These are phyloP conservation scores for Trametes sp. DNA, from an alignment of 1,284 basidiomycete species.

Conservation along the genomic window DNA sequence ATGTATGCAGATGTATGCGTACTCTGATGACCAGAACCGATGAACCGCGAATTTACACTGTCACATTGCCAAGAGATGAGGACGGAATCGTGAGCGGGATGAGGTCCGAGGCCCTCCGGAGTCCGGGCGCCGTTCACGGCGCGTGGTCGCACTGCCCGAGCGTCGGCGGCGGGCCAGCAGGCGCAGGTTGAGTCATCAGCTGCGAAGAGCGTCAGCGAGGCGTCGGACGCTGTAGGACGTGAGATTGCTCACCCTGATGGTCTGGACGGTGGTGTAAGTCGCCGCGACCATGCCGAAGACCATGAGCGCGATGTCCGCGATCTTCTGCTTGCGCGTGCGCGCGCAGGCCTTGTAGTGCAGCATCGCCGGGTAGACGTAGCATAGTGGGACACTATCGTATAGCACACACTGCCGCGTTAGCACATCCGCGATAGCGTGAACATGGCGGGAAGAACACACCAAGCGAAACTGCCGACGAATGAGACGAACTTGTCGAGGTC, in stretches of 20 bases:
- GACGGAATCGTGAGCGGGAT: not conserved
- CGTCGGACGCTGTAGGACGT: not conserved
- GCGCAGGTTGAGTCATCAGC: conserved; percentile 47
- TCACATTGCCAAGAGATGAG: not conserved
- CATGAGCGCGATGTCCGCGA: conserved; percentile 81
- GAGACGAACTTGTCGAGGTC: conserved; percentile 98
- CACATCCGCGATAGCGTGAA: not conserved
- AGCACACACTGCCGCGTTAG: not conserved
- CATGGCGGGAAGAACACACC: conserved; percentile 79
- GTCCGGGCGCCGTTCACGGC: too few species aligned
- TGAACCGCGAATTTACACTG: not conserved
- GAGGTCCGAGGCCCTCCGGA: too few species aligned
- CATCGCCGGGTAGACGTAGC: conserved; percentile 95
- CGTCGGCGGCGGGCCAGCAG: conserved; percentile 39
- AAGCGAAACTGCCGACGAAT: conserved; percentile 93
- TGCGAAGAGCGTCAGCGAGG: conserved; percentile 24
- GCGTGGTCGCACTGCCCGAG: conserved; percentile 50
- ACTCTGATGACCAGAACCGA: not conserved
- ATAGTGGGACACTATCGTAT: conserved; percentile 81
- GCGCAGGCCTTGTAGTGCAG: conserved; percentile 92
- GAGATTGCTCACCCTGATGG: conserved; percentile 63
- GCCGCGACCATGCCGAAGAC: conserved; percentile 87
- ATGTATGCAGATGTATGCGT: not conserved
- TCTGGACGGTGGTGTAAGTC: conserved; percentile 85
- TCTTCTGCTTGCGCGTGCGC: conserved; percentile 72